A percentile compares a stretch with the other conserved stretches of the same genome.
Conservation (phyloP, 495 filamentous ascomycete species). For the Mycothermus thermophilus region DNA sequence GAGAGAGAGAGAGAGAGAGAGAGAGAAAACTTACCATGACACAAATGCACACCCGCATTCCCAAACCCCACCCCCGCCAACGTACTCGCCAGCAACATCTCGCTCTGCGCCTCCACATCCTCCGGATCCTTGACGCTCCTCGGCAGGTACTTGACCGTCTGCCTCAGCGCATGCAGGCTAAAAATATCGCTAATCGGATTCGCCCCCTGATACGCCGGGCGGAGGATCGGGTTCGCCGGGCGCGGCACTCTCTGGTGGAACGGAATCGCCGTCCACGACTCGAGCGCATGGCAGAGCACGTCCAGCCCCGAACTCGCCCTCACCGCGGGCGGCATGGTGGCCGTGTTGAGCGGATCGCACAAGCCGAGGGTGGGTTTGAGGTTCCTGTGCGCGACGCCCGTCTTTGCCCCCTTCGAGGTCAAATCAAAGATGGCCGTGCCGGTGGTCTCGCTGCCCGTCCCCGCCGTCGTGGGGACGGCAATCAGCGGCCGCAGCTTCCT, state of each 20-base stretch:
- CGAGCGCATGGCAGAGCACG: conserved; percentile 84
- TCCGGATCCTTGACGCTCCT: conserved; percentile 74
- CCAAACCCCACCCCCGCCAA: conserved; percentile 93
- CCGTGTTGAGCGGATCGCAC: conserved; percentile 88
- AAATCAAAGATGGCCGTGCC: conserved; percentile 97
- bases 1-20: neutral
- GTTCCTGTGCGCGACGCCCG: conserved; percentile 85
- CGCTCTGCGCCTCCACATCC: conserved; percentile 74
- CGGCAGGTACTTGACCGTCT: conserved; percentile 81
- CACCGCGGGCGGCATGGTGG: conserved; percentile 87
- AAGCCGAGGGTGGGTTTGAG: conserved; percentile 93
- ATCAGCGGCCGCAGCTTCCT: conserved; percentile 70
- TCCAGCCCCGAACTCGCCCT: conserved; percentile 81
- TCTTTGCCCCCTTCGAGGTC: conserved; percentile 76
- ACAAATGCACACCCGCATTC: conserved; percentile 93
- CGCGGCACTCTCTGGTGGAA: conserved; percentile 72
- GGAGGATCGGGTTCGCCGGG: conserved; percentile 75
- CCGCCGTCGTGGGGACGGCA: conserved; percentile 89
- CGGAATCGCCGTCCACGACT: conserved; percentile 94
- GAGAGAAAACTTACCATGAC: conserved; percentile 47
- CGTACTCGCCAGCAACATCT: conserved; percentile 93
- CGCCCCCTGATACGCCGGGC: conserved; percentile 91
- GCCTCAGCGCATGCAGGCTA: conserved; percentile 63
- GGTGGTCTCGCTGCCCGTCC: conserved; percentile 90
- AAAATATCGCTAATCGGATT: conserved; percentile 98